Conservation (phyloP, 1,284 basidiomycete species). For the Rhodotorula mucilaginosa region DNA sequence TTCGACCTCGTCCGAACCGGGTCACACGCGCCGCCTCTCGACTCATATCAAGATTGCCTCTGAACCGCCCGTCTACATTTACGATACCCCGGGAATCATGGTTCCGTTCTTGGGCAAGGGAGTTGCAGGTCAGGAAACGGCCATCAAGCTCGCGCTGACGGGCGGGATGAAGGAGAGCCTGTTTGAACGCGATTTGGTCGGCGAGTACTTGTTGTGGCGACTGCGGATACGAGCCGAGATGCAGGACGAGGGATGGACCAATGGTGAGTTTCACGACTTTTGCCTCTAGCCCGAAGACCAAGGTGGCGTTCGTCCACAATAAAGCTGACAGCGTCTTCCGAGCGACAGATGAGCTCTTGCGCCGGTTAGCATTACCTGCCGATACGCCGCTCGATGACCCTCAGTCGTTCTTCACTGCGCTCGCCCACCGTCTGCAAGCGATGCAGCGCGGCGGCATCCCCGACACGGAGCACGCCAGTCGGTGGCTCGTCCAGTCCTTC, state of each 20-base stretch:
- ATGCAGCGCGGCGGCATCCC: slow-evolving; percentile 69
- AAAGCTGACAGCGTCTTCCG: not conserved
- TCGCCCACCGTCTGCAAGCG: slow-evolving; percentile 77
- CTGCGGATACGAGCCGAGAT: slow-evolving; percentile 67
- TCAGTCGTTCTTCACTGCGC: slow-evolving; percentile 62
- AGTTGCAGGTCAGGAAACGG: slow-evolving; percentile 77
- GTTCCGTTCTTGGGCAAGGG: slow-evolving; percentile 89
- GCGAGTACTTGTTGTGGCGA: slow-evolving; percentile 83
- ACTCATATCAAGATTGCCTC: slow-evolving; percentile 76
- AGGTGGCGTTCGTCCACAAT: too few species aligned
- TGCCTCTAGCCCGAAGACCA: too few species aligned
- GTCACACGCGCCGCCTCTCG: slow-evolving; percentile 77
- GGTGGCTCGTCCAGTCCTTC: slow-evolving; percentile 82
- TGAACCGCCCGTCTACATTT: slow-evolving; percentile 83
- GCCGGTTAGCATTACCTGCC: slow-evolving; percentile 45
- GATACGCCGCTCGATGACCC: slow-evolving; percentile 60
- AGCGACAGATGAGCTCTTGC: slow-evolving; percentile 34
- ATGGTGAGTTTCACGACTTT: slow-evolving; percentile 55
- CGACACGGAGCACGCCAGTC: slow-evolving; percentile 67
- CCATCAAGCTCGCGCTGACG: slow-evolving; percentile 87
- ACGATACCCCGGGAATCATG: slow-evolving; percentile 96
- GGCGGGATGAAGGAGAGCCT: slow-evolving; percentile 92
- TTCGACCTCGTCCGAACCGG: slow-evolving; percentile 82
- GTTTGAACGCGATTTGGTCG: slow-evolving; percentile 79
- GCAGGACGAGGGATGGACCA: slow-evolving; percentile 49